Percentiles rank a stretch among this genome's conserved stretches.
Evolutionary conservation across 176 grass and related monocot species (phyloP).

Genomic region (Ensete glaucum): DNA sequence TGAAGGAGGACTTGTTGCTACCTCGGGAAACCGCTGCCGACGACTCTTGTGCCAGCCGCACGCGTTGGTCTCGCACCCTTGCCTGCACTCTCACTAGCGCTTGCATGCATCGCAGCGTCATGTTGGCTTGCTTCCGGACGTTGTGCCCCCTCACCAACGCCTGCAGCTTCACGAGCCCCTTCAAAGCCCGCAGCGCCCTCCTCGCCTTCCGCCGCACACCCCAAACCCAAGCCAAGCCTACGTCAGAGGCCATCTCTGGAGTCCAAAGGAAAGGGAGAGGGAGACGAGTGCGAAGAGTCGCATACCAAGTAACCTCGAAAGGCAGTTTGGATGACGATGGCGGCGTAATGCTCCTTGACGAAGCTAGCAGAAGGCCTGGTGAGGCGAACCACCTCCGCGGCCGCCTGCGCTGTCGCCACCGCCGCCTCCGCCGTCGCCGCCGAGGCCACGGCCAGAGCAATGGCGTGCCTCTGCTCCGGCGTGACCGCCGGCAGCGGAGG

Average conservation of each 20-base stretch:
- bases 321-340: conserved; percentile 68
- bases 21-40: conserved; percentile 21
- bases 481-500: conserved; percentile 23
- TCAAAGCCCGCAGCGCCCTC: conserved; percentile 70
- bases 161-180: conserved; percentile 84
- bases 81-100: conserved; percentile 77
- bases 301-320: conserved; percentile 75
- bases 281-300: background rate
- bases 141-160: conserved; percentile 92
- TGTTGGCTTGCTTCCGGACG: conserved; percentile 85
- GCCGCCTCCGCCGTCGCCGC: conserved; percentile 76
- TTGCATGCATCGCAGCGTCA: conserved; percentile 93
- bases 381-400: conserved; percentile 77
- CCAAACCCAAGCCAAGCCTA: background rate
- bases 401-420: conserved; percentile 72
- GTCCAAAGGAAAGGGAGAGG: background rate
- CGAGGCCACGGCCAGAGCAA: conserved; percentile 59
- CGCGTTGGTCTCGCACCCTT: conserved; percentile 71
- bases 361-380: conserved; percentile 25
- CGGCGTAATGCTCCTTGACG: conserved; percentile 50
- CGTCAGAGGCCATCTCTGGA: background rate
- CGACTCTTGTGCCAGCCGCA: conserved; percentile 62
- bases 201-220: conserved; percentile 33
- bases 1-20: conserved; percentile 64
- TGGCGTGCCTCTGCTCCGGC: conserved; percentile 54